Evolutionary conservation across 2,329 filamentous ascomycete genomes (phyloP).

Genomic region (Botrytis pseudocinerea): DNA sequence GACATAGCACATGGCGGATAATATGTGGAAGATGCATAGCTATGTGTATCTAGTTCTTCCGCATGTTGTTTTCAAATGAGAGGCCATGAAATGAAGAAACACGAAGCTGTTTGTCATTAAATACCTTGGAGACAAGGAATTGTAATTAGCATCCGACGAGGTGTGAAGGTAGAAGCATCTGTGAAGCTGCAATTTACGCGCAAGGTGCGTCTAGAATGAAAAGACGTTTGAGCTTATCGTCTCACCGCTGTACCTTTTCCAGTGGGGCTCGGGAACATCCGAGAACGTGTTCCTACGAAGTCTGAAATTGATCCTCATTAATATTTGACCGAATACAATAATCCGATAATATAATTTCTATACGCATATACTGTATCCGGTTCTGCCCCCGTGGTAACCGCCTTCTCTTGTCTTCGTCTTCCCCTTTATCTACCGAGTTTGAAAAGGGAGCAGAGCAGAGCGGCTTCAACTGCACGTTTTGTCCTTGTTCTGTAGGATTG

Average conservation of each 20-base stretch:
- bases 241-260: not conserved
- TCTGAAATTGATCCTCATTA: not conserved
- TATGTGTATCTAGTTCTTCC: not conserved
- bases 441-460: not conserved
- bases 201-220: not conserved
- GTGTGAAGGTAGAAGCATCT: not conserved
- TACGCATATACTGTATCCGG: not conserved
- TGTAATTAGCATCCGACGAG: not conserved
- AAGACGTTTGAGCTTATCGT: not conserved
- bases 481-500: not conserved
- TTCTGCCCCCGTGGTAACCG: not conserved
- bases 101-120: not conserved
- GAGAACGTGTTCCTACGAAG: not conserved
- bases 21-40: not conserved
- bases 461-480: not conserved
- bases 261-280: not conserved
- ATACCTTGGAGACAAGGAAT: not conserved
- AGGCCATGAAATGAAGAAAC: not conserved
- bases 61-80: not conserved
- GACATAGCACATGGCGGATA: not conserved
- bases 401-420: not conserved
- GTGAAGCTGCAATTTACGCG: not conserved
- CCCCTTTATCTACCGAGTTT: conserved; percentile 5
- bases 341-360: not conserved
- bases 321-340: not conserved